phyloP scores from a whole-genome alignment of 192 early-diverging fungal genomes.

The Globomyces pollinis-pini region DNA sequence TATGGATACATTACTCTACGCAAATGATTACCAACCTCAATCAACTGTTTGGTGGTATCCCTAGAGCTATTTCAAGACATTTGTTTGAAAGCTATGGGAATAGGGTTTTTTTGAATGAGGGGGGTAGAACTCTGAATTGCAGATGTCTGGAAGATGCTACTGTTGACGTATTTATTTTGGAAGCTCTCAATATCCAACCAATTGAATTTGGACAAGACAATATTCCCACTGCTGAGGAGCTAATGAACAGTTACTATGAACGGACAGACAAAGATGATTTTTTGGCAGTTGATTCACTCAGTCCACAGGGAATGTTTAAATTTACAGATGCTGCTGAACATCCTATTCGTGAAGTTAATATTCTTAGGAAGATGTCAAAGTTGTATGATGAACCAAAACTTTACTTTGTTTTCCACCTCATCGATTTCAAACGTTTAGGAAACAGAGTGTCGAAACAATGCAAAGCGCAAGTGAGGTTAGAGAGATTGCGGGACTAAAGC shows the following conservation, averaged over 20 bases:
- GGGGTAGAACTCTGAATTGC: constrained; percentile 19
- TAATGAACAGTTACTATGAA: constrained; percentile 12
- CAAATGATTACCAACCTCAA: constrained; percentile 18
- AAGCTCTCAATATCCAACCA: constrained; percentile 4
- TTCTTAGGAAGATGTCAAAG: constrained; percentile 9
- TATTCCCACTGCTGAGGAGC: constrained; percentile 9
- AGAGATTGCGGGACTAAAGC: constrained; percentile 14
- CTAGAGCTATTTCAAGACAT: constrained; percentile 18
- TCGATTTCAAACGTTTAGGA: constrained; percentile 5
- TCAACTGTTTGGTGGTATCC: constrained; percentile 15
- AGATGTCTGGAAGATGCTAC: constrained; percentile 10
- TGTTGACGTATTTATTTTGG: constrained; percentile 7
- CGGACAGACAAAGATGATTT: constrained; percentile 20
- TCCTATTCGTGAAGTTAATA: constrained; percentile 14
- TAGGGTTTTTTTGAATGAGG: constrained; percentile 14
- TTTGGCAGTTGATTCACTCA: constrained; percentile 17
- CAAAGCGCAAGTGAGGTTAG: too few species aligned
- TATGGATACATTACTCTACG: constrained; percentile 17
- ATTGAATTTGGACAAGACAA: constrained; percentile 13
- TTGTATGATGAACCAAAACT: constrained; percentile 9
- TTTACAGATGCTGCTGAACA: constrained; percentile 18
- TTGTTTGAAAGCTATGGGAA: constrained; percentile 19
- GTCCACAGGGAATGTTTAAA: constrained; percentile 24
- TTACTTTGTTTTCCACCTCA: constrained; percentile 6
- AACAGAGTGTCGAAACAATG: constrained; percentile 13